phyloP scores from a whole-genome alignment of 345 rosid species.

The Heritiera littoralis region DNA sequence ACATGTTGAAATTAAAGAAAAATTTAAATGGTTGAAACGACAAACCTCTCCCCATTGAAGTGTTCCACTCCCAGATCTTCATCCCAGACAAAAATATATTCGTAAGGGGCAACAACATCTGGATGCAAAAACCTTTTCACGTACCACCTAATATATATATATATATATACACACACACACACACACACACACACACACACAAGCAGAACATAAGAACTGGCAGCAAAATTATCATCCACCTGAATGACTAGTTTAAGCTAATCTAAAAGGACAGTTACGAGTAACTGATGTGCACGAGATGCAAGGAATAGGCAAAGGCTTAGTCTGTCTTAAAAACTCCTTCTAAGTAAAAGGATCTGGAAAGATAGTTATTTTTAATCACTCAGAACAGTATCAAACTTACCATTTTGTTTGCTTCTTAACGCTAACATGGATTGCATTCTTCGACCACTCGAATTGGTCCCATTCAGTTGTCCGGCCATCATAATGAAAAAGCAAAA shows the following conservation, averaged over 20 bases:
- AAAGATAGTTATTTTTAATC: slow-evolving; percentile 1
- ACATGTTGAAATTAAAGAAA: slow-evolving; percentile 6
- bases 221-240: slow-evolving; percentile 9
- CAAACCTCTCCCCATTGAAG: slow-evolving; percentile 76
- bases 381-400: slow-evolving; percentile 18
- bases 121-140: slow-evolving; percentile 98
- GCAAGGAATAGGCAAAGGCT: background rate
- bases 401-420: slow-evolving; percentile 91
- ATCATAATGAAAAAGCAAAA: slow-evolving; percentile 89
- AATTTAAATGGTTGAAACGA: slow-evolving; percentile 4
- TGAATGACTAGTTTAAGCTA: slow-evolving; percentile 3
- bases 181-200: no score
- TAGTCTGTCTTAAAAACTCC: background rate
- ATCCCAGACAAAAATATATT: slow-evolving; percentile 94
- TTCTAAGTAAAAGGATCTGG: slow-evolving; percentile 14
- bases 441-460: slow-evolving; percentile 83
- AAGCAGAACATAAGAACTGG: slow-evolving; percentile 20
- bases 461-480: slow-evolving; percentile 93
- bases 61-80: slow-evolving; percentile 97
- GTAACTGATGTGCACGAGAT: slow-evolving; percentile 8
- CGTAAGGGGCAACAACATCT: slow-evolving; percentile 78
- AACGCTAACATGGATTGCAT: slow-evolving; percentile 73
- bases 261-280: background rate
- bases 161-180: background rate
- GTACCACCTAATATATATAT: slow-evolving; percentile 68